Evolutionary conservation across 495 filamentous ascomycete genomes (phyloP).

Genomic region (Penicillium canescens): DNA sequence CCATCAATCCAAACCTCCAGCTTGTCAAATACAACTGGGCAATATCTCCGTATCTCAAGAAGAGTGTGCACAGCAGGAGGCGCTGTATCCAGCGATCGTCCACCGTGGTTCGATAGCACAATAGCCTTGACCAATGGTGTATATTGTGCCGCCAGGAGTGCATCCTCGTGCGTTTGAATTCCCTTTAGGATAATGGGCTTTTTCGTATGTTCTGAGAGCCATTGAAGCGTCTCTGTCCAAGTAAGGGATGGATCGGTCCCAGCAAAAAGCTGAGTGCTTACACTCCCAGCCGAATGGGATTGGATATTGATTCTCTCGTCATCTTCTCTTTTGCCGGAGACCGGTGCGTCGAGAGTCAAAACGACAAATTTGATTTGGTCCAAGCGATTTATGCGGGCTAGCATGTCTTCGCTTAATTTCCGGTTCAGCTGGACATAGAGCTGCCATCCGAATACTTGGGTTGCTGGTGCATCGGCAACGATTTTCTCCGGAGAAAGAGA

Average conservation of each 20-base stretch:
- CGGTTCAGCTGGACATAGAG: conserved; percentile 72
- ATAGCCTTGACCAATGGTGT: conserved; percentile 57
- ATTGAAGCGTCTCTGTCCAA: conserved; percentile 70
- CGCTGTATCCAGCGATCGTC: conserved; percentile 61
- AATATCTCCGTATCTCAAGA: conserved; percentile 61
- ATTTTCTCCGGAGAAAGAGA: conserved; percentile 61
- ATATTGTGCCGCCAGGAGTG: conserved; percentile 51
- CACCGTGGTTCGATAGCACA: conserved; percentile 70
- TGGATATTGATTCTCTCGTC: conserved; percentile 67
- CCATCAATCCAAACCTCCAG: conserved; percentile 70
- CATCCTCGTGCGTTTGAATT: conserved; percentile 61
- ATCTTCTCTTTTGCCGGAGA: conserved; percentile 81
- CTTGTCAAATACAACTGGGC: conserved; percentile 50
- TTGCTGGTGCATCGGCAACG: conserved; percentile 38
- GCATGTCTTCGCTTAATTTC: conserved; percentile 52
- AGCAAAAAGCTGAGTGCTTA: conserved; percentile 52
- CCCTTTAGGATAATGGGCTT: conserved; percentile 65
- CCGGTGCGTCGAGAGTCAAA: conserved; percentile 83
- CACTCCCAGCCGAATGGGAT: conserved; percentile 41
- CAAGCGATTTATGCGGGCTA: conserved; percentile 39
- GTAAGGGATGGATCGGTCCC: conserved; percentile 65
- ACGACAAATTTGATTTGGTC: conserved; percentile 56
- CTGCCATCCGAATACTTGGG: conserved; percentile 61
- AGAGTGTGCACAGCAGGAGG: conserved; percentile 59
- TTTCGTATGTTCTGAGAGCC: conserved; percentile 62